Percentiles rank a stretch among this genome's conserved stretches.
phyloP scores from a whole-genome alignment of 768 basidiomycete genomes.

The Rhizopogon sp. region DNA sequence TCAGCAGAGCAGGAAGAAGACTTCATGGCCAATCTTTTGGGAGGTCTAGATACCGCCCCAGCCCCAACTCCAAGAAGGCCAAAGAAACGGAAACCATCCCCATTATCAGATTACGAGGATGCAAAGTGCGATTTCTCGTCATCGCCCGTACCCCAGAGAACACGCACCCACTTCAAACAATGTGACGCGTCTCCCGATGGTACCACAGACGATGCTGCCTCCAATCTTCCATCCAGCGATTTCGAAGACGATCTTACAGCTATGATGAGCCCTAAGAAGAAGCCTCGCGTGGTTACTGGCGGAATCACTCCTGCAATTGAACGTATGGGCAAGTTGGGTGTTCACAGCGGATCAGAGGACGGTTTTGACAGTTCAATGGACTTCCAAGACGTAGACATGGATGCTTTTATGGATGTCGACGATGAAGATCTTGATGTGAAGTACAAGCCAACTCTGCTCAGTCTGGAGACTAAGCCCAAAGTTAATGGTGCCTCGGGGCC shows the following conservation, averaged over 20 bases:
- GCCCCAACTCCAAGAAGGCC: conserved; percentile 28
- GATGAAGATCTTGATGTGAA: conserved; percentile 45
- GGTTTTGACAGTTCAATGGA: conserved; percentile 38
- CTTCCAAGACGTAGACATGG: conserved; percentile 48
- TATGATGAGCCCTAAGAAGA: conserved; percentile 68
- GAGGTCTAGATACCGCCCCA: conserved; percentile 55
- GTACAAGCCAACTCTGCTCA: conserved; percentile 5
- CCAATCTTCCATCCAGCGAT: conserved; percentile 36
- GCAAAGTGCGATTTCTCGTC: conserved; percentile 25
- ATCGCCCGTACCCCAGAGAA: conserved; percentile 36
- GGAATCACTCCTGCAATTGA: conserved; percentile 52
- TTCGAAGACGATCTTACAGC: conserved; percentile 43
- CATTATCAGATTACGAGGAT: conserved; percentile 34
- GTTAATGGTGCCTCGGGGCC: not conserved
- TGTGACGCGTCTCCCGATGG: conserved; percentile 32
- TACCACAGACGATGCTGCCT: conserved; percentile 17
- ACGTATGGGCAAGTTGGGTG: conserved; percentile 53
- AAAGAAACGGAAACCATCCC: conserved; percentile 71
- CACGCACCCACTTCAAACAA: conserved; percentile 28
- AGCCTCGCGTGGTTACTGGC: conserved; percentile 38
- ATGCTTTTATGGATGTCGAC: conserved; percentile 53
- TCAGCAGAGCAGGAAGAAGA: conserved; percentile 81
- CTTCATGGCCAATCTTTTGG: conserved; percentile 82
- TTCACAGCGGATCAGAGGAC: conserved; percentile 46
- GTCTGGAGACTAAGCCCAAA: conserved; percentile 13